These are phyloP conservation scores for Boletus edulis DNA, from an alignment of 768 basidiomycete genomes.

Conservation along the genomic window DNA sequence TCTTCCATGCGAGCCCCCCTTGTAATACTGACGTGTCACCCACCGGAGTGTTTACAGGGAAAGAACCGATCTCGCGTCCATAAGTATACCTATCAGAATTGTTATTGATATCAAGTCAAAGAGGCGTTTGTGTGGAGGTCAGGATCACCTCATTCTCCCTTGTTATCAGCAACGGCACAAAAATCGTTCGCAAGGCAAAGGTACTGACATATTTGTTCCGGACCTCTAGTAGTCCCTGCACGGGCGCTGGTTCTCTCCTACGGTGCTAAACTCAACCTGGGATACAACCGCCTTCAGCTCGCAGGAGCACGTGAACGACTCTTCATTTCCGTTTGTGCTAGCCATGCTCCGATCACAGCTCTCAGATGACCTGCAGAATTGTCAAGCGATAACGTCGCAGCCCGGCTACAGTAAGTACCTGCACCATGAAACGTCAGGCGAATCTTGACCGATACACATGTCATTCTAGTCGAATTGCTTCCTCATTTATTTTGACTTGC, in stretches of 20 bases:
- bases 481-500: too few species aligned
- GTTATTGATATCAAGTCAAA: background rate
- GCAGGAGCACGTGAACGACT: background rate
- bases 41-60: background rate
- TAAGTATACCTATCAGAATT: too few species aligned
- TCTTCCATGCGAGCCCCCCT: background rate
- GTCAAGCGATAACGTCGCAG: background rate
- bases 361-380: background rate
- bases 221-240: too few species aligned
- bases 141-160: background rate
- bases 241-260: background rate
- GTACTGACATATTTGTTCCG: too few species aligned
- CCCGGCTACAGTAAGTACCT: too few species aligned
- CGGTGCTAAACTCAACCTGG: too few species aligned
- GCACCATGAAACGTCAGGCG: too few species aligned
- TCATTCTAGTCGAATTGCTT: too few species aligned
- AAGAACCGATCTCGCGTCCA: too few species aligned
- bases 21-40: background rate
- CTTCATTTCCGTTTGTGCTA: background rate
- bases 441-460: too few species aligned
- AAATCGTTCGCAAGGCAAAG: too few species aligned
- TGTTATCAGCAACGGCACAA: background rate
- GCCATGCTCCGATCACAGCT: background rate
- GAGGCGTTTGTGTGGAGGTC: background rate
- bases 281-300: background rate